phyloP scores from a whole-genome alignment of 225 moss, liverwort and hornwort species.

The Asterella californica region DNA sequence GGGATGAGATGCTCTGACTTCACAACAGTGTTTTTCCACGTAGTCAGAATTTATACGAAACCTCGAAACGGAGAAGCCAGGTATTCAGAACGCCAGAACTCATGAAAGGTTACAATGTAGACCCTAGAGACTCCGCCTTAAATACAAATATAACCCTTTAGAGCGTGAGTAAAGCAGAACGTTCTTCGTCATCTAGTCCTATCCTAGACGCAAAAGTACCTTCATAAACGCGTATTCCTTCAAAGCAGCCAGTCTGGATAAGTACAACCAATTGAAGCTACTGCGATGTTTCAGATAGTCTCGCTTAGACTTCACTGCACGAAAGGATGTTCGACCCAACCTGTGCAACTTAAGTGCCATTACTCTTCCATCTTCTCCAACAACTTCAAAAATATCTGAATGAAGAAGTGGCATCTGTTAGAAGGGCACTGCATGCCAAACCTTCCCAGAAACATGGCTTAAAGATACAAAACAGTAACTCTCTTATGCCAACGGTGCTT shows the following conservation, averaged over 20 bases:
- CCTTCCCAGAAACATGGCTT: not conserved
- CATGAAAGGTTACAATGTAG: no score
- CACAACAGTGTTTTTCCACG: no score
- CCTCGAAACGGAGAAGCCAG: no score
- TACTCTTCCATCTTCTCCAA: slow-evolving; percentile 81
- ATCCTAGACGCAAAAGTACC: slow-evolving; percentile 32
- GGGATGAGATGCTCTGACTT: no score
- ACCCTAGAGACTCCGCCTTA: no score
- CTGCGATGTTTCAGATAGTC: slow-evolving; percentile 95
- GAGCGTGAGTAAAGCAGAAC: not conserved
- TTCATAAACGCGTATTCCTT: slow-evolving; percentile 99
- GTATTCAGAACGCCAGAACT: no score
- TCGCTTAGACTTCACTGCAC: slow-evolving; percentile 90
- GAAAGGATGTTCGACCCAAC: slow-evolving; percentile 89
- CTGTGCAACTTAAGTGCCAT: slow-evolving; percentile 95
- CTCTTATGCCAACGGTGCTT: not conserved
- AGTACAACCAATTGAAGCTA: slow-evolving; percentile 91
- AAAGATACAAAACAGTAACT: not conserved
- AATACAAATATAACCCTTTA: not conserved
- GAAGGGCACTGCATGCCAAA: not conserved
- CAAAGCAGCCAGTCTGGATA: slow-evolving; percentile 88
- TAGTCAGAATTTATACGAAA: no score
- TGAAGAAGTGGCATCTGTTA: slow-evolving; percentile 3
- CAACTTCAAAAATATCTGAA: slow-evolving; percentile 92
- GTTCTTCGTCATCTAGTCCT: not conserved